Conservation (phyloP, 441 rosid genomes). For the Jatropha podagrica region DNA sequence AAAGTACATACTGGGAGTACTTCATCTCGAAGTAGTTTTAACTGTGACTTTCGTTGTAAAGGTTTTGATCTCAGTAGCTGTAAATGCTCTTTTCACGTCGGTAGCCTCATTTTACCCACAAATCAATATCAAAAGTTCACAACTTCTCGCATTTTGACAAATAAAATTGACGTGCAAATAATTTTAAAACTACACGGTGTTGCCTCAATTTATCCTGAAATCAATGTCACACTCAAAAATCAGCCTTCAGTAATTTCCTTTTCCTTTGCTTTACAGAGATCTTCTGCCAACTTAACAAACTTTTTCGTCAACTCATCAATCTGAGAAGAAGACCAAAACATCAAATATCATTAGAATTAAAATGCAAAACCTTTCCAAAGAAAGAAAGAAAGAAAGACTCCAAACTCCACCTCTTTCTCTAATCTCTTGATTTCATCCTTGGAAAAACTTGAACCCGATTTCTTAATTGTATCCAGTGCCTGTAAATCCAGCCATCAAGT, state of each 20-base stretch:
- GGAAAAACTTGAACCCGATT: constrained; percentile 64
- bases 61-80: constrained; percentile 37
- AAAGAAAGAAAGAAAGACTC: not conserved
- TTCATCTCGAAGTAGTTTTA: constrained; percentile 38
- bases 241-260: constrained; percentile 72
- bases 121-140: not conserved
- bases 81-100: constrained; percentile 33
- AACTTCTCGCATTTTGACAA: not conserved
- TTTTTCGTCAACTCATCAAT: constrained; percentile 82
- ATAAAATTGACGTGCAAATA: not conserved
- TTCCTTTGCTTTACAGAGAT: constrained; percentile 87
- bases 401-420: constrained; percentile 78
- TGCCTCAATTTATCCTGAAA: not conserved
- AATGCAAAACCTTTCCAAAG: not conserved
- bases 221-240: constrained; percentile 13
- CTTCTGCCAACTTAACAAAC: constrained; percentile 78
- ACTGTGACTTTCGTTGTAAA: constrained; percentile 15
- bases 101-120: not conserved
- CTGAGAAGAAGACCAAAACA: constrained; percentile 33
- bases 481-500: constrained; percentile 25
- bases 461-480: constrained; percentile 87
- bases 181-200: not conserved
- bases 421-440: constrained; percentile 82
- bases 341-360: not conserved
- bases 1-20: constrained; percentile 34